Evolutionary conservation across 2,329 filamentous ascomycete genomes (phyloP).

Genomic region (Cladosporium sp.): DNA sequence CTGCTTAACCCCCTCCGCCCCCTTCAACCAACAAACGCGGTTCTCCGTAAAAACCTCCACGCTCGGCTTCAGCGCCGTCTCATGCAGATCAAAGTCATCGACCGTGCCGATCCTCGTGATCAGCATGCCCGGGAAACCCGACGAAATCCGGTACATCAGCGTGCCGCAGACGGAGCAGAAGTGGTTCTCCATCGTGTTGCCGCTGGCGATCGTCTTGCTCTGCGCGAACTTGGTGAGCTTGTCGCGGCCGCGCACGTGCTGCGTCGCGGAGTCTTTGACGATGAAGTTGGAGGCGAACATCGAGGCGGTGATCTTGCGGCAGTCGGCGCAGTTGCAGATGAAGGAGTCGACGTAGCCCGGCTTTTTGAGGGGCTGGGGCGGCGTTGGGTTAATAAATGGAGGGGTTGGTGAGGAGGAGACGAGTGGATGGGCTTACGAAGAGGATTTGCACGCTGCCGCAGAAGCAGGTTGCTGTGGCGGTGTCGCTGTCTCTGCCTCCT

Average conservation of each 20-base stretch:
- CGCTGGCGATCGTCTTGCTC: conserved; percentile 41
- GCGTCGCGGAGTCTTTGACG: conserved; percentile 34
- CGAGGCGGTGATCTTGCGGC: conserved; percentile 55
- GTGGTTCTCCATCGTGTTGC: conserved; percentile 53
- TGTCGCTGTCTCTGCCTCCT: conserved; percentile 1
- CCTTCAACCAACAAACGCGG: conserved; percentile 7
- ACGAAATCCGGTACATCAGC: conserved; percentile 52
- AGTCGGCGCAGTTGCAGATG: conserved; percentile 56
- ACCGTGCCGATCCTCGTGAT: conserved; percentile 55
- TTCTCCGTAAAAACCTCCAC: not conserved
- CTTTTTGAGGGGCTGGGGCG: conserved; percentile 37
- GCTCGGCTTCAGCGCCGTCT: conserved; percentile 50
- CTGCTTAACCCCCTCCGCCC: conserved; percentile 4
- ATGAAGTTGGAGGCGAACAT: conserved; percentile 58
- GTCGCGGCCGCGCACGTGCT: conserved; percentile 47
- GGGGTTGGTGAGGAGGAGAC: too few species aligned
- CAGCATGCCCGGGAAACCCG: conserved; percentile 39
- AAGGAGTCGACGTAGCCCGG: conserved; percentile 47
- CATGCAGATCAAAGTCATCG: conserved; percentile 54
- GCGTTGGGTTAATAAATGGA: not conserved
- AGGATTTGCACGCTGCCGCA: conserved; percentile 51
- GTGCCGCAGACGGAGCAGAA: conserved; percentile 57
- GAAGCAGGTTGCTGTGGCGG: conserved; percentile 53
- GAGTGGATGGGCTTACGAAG: conserved; percentile 37
- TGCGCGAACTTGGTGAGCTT: conserved; percentile 46